Conservation (phyloP, 805 yeast species). For the Danielia reshetovae region DNA sequence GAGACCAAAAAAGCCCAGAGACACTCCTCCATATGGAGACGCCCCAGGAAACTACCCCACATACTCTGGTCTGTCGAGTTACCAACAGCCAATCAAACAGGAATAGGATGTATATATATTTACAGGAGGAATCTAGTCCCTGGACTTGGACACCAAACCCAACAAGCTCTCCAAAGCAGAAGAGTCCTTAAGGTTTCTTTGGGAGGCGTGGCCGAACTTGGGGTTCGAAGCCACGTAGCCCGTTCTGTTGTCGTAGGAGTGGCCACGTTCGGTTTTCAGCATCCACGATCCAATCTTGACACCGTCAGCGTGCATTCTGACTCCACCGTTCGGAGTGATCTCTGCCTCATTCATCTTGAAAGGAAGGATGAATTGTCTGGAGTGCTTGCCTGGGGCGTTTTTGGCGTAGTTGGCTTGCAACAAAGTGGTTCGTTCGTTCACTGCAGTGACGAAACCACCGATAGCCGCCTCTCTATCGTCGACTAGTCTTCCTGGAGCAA, state of each 20-base stretch:
- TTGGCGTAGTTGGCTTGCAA: conserved; percentile 33
- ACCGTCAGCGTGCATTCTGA: conserved; percentile 37
- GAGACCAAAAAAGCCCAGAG: conserved; percentile 16
- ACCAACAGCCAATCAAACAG: not conserved
- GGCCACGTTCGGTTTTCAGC: conserved; percentile 21
- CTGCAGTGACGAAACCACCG: conserved; percentile 50
- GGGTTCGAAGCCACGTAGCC: conserved; percentile 30
- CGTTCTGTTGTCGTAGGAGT: conserved; percentile 14
- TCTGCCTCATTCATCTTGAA: conserved; percentile 37
- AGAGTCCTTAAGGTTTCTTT: conserved; percentile 27
- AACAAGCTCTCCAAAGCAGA: conserved; percentile 16
- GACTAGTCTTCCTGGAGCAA: conserved; percentile 68
- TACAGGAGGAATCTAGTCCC: conserved; percentile 9
- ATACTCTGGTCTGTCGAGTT: too few species aligned
- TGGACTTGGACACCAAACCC: conserved; percentile 16
- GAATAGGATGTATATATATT: conserved; percentile 2
- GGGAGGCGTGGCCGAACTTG: conserved; percentile 28
- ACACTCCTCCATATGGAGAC: too few species aligned
- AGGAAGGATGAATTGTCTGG: conserved; percentile 44
- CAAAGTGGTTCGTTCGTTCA: conserved; percentile 28
- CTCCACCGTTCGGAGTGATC: conserved; percentile 35
- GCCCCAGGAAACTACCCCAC: too few species aligned
- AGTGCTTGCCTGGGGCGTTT: conserved; percentile 35
- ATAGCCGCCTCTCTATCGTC: conserved; percentile 48
- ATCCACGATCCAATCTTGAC: conserved; percentile 40